A percentile compares a stretch with the other conserved stretches of the same genome.
phyloP scores from a whole-genome alignment of 805 yeast species.

The Teunomyces stri region DNA sequence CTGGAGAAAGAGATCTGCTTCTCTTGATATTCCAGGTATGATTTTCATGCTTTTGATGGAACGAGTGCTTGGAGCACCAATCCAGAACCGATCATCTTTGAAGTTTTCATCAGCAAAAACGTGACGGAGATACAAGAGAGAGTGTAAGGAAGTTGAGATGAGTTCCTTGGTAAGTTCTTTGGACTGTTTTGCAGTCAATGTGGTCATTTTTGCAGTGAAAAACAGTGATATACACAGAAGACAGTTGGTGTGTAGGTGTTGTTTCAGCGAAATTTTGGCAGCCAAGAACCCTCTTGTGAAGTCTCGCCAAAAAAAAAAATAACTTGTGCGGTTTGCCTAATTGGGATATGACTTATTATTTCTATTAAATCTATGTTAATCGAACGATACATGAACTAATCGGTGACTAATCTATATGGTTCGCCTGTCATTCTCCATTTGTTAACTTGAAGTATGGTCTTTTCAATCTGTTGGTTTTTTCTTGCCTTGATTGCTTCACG shows the following conservation, averaged over 20 bases:
- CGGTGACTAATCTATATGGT: conserved; percentile 1
- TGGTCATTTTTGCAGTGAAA: not conserved
- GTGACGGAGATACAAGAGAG: conserved; percentile 3
- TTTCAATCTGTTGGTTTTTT: conserved; percentile 9
- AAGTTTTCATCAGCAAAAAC: conserved; percentile 3
- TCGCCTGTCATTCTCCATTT: conserved; percentile 1
- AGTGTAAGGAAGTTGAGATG: not conserved
- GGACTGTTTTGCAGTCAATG: not conserved
- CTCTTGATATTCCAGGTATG: conserved; percentile 42
- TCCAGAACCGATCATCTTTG: not conserved
- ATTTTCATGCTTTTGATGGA: conserved; percentile 43
- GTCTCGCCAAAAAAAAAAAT: not conserved
- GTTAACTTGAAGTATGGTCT: not conserved
- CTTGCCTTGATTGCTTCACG: conserved; percentile 13
- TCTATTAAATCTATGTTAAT: not conserved
- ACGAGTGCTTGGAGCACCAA: not conserved
- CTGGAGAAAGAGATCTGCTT: conserved; percentile 48
- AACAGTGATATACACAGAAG: no score
- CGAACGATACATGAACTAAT: not conserved
- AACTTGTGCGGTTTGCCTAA: not conserved
- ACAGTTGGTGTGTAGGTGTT: not conserved
- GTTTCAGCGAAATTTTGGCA: not conserved
- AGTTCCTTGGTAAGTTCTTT: not conserved
- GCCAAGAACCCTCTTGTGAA: not conserved
- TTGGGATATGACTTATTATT: not conserved